Evolutionary conservation across 106 monocot genomes (phyloP), one percentile per base, ranked within the genome.

Genomic region (Hemerocallis citrina): DNA sequence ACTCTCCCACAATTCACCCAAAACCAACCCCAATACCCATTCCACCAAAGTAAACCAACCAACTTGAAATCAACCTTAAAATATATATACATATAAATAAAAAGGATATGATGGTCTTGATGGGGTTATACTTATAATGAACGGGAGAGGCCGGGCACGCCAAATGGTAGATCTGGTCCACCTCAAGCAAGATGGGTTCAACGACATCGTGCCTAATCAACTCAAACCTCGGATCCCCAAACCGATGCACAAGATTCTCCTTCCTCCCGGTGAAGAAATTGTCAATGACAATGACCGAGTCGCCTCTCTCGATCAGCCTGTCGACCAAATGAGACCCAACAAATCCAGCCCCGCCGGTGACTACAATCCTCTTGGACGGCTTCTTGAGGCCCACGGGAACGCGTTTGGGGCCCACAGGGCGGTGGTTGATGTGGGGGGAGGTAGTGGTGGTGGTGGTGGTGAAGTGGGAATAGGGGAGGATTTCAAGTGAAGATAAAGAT

Each of bases 91-190:
- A 49, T 1, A 19, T 22, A 10, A 19, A 21, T 9, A 27, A 39
- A 38, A 72, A 85, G 79, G 85, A 85, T 85, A 85, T 85, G 61
- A 85, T 85, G 21, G 85, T 85, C 80, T 85, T 85, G 69, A 85
- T 73, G 12, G 85, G 80, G 33, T 85, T 85, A 39, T 77, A 80
- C 66, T 85, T 85, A 70, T 85, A 85, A 48, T 85, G 85, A 61
- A 85, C 85, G 0, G 85, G 85, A 9, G 75, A 76, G 3, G 85
- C 85, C 2, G 85, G 85, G 58, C 85, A 80, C 10, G 80, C 85
- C 13, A 85, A 75, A 38, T 85, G 85, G 37, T 85, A 85, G 65
- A 85, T 85, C 73, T 77, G 76, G 34, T 85, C 85, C 13, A 76
- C 80, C 76, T 85, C 85, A 17, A 85, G 70, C 42, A 85, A 44